Percentiles rank a stretch among this genome's conserved stretches.
Conservation (phyloP, 2,329 filamentous ascomycete genomes). For the Epicoccum sorghinum region DNA sequence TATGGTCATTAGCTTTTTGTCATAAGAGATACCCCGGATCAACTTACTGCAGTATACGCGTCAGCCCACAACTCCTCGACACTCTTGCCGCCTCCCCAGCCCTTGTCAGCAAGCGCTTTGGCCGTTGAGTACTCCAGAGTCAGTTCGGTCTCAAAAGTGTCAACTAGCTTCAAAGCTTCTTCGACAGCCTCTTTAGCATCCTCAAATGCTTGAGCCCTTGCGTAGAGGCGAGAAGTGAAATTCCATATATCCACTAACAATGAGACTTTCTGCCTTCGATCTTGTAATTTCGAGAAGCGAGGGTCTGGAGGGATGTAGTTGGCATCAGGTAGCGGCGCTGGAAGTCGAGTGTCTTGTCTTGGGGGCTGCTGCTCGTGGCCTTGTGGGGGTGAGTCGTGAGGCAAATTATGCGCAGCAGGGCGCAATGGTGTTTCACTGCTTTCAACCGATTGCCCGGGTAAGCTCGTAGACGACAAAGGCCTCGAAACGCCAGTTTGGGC, state of each 20-base stretch:
- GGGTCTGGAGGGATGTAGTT: slow-evolving; percentile 50
- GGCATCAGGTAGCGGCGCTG: slow-evolving; percentile 46
- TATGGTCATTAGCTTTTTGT: slow-evolving; percentile 44
- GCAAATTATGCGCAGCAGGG: slow-evolving; percentile 50
- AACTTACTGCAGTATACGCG: slow-evolving; percentile 76
- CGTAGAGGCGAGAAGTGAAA: slow-evolving; percentile 86
- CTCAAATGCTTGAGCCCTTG: slow-evolving; percentile 77
- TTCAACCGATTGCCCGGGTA: slow-evolving; percentile 35
- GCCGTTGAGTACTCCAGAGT: slow-evolving; percentile 67
- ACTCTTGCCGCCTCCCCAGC: slow-evolving; percentile 82
- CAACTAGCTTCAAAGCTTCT: slow-evolving; percentile 80
- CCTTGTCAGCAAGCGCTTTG: slow-evolving; percentile 65
- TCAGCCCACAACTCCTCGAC: slow-evolving; percentile 86
- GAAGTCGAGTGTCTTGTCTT: slow-evolving; percentile 52
- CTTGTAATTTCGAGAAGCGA: slow-evolving; percentile 57
- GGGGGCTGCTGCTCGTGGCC: slow-evolving; percentile 50
- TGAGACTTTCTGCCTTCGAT: slow-evolving; percentile 61
- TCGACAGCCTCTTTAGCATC: slow-evolving; percentile 80
- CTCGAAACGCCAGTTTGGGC: slow-evolving; percentile 23
- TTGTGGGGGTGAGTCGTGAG: slow-evolving; percentile 46
- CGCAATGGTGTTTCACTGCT: slow-evolving; percentile 45
- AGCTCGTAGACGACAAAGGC: slow-evolving; percentile 30
- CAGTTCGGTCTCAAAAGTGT: slow-evolving; percentile 71
- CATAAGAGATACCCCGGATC: background rate
- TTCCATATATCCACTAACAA: slow-evolving; percentile 84